Evolutionary conservation across 345 rosid species (phyloP).

Genomic region (Eucalyptus cloeziana): DNA sequence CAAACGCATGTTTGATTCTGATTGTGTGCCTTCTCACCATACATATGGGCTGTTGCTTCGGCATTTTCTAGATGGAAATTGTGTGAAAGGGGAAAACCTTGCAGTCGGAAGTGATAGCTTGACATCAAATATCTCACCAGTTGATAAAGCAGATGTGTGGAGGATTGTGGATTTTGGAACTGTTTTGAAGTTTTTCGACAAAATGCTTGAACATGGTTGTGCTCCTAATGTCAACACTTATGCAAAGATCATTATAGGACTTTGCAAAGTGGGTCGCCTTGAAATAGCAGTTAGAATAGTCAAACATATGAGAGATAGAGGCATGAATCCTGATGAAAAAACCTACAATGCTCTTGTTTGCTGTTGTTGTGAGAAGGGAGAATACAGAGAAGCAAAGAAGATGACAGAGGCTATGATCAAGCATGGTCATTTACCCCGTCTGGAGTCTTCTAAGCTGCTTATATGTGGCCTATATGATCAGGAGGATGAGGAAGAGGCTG

Average conservation of each 20-base stretch:
- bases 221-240: constrained; percentile 49
- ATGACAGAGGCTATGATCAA: constrained; percentile 38
- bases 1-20: constrained; percentile 63
- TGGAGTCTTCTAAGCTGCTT: constrained; percentile 59
- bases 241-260: constrained; percentile 44
- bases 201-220: constrained; percentile 53
- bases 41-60: constrained; percentile 54
- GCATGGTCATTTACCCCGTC: constrained; percentile 47
- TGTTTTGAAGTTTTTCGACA: constrained; percentile 40
- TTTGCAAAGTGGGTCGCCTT: constrained; percentile 45
- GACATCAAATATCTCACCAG: constrained; percentile 1
- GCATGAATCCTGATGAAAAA: constrained; percentile 42
- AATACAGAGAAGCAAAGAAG: background rate
- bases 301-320: constrained; percentile 41
- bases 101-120: constrained; percentile 10
- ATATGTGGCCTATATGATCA: constrained; percentile 49
- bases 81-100: constrained; percentile 11
- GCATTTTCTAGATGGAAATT: constrained; percentile 32
- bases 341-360: constrained; percentile 44
- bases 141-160: constrained; percentile 38
- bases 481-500: constrained; percentile 46
- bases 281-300: constrained; percentile 36
- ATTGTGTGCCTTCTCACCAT: constrained; percentile 67
- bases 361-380: constrained; percentile 46
- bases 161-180: constrained; percentile 41